phyloP scores from a whole-genome alignment of 163 green algal species.

The Coccomyxa subellipsoidea region DNA sequence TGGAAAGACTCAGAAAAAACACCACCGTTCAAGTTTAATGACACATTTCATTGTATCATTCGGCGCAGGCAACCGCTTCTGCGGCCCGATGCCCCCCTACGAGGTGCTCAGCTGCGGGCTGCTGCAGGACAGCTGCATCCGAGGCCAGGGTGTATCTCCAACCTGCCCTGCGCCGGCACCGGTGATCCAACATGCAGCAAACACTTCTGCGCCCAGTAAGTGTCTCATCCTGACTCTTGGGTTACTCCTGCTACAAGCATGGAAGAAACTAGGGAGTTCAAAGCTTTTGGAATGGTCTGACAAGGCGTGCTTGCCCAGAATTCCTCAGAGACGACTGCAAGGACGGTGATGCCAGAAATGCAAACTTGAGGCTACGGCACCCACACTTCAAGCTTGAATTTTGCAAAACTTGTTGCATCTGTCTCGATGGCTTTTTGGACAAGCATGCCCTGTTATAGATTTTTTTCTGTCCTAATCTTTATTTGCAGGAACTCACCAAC shows the following conservation, averaged over 20 bases:
- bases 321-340: too few relatives aligned
- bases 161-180: background rate
- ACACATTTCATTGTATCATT: background rate
- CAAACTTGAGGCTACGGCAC: too few relatives aligned
- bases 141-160: background rate
- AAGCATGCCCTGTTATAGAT: background rate
- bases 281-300: background rate
- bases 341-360: too few relatives aligned
- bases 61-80: slow-evolving; percentile 1
- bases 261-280: background rate
- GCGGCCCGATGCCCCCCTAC: background rate
- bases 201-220: background rate
- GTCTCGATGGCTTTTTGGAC: too few relatives aligned
- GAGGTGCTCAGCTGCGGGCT: background rate
- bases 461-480: too few relatives aligned
- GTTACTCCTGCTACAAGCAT: background rate
- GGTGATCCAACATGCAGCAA: background rate
- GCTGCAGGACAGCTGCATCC: background rate
- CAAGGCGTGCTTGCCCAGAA: too few relatives aligned
- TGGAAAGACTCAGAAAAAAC: background rate
- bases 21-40: background rate
- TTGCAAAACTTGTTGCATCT: too few relatives aligned
- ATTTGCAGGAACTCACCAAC: too few relatives aligned
- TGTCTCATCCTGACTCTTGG: background rate
- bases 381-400: too few relatives aligned